Conservation (phyloP, 2,329 filamentous ascomycete species). For the Aspergillus uvarum region DNA sequence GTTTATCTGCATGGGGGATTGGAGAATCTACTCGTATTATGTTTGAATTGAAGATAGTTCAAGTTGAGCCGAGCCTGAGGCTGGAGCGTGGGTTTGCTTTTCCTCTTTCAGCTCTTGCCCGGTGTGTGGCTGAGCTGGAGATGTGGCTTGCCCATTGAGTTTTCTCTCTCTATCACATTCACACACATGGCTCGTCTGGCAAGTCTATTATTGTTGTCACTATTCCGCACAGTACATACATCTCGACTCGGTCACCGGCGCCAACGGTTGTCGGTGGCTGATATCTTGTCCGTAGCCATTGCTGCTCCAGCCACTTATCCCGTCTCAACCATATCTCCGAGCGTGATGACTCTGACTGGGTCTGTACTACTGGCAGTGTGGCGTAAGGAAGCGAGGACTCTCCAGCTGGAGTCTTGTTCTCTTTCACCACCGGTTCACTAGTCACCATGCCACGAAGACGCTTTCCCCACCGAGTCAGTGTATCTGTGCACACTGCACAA, state of each 20-base stretch:
- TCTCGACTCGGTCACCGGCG: neutral
- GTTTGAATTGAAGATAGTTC: neutral
- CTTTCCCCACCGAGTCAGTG: slow-evolving; percentile 3
- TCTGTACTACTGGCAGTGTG: neutral
- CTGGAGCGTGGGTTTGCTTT: slow-evolving; percentile 14
- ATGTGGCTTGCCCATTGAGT: slow-evolving; percentile 10
- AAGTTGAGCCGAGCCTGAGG: slow-evolving; percentile 14
- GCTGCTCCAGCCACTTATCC: neutral
- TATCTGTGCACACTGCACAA: slow-evolving; percentile 10
- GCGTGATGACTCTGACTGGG: neutral
- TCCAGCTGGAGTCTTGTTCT: slow-evolving; percentile 3
- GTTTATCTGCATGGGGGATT: neutral
- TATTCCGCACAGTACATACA: neutral
- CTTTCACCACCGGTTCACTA: neutral
- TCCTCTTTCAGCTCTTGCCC: slow-evolving; percentile 11
- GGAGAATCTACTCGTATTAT: slow-evolving; percentile 4
- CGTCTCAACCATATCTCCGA: slow-evolving; percentile 6
- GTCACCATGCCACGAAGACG: slow-evolving; percentile 8
- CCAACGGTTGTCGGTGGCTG: neutral
- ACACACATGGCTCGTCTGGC: neutral
- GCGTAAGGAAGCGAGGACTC: slow-evolving; percentile 7
- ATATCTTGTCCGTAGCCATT: neutral
- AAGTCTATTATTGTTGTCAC: neutral
- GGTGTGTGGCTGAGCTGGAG: slow-evolving; percentile 13
- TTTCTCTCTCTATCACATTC: neutral